Conservation (phyloP, 495 filamentous ascomycete species). For the Clavariopsis aquatica region DNA sequence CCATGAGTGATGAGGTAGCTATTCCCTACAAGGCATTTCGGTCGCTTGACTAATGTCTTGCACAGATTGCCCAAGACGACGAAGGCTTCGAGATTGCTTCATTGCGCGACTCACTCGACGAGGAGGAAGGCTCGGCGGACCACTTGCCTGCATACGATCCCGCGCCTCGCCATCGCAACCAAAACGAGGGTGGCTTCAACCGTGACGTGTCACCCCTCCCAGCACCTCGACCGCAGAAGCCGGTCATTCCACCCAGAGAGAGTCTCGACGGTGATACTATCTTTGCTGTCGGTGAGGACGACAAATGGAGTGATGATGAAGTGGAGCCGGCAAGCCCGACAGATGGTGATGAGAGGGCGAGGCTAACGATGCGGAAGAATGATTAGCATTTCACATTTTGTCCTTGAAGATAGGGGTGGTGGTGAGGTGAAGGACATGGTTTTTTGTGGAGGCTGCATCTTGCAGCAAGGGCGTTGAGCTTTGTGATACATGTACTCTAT, state of each 20-base stretch:
- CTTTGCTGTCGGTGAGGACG: constrained; percentile 84
- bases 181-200: constrained; percentile 8
- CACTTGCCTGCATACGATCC: constrained; percentile 35
- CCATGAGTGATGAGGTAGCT: constrained; percentile 90
- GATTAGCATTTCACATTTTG: constrained; percentile 17
- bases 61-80: constrained; percentile 91
- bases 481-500: constrained; percentile 10
- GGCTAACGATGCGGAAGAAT: constrained; percentile 59
- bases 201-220: constrained; percentile 46
- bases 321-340: constrained; percentile 56
- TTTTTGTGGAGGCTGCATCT: background rate
- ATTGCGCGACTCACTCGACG: constrained; percentile 80
- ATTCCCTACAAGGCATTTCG: constrained; percentile 32
- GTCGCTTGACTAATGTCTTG: constrained; percentile 9
- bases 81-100: constrained; percentile 97
- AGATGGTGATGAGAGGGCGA: constrained; percentile 59
- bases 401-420: background rate
- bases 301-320: constrained; percentile 72
- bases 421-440: background rate
- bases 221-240: constrained; percentile 47
- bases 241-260: constrained; percentile 55
- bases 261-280: constrained; percentile 91
- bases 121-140: constrained; percentile 47
- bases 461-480: constrained; percentile 11
- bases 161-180: constrained; percentile 13